Percentiles rank a stretch among this genome's conserved stretches.
Conservation (phyloP, 106 monocot genomes). For the Posidonia australis region DNA sequence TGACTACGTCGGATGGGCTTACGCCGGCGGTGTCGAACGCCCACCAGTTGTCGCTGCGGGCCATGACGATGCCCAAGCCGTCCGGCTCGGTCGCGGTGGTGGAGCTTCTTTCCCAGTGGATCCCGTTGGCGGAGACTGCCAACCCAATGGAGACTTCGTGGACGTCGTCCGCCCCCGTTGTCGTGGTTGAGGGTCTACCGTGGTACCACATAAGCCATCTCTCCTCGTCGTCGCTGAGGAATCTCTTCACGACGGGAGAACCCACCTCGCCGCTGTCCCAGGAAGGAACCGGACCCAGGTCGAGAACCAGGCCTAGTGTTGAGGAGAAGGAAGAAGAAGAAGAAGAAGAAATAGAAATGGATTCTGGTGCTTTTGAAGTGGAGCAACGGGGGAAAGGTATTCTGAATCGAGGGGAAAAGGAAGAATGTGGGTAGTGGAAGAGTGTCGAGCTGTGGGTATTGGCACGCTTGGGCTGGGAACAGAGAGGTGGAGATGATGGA, state of each 20-base stretch:
- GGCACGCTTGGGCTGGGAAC: too few species aligned
- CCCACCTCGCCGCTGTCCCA: conserved; percentile 29
- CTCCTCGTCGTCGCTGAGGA: conserved; percentile 22
- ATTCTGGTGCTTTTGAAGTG: too few species aligned
- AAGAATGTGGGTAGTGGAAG: too few species aligned
- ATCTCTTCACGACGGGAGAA: conserved; percentile 36
- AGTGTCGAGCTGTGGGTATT: too few species aligned
- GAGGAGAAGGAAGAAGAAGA: not conserved
- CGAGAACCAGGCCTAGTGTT: not conserved
- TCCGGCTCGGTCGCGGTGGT: not conserved
- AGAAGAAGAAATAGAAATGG: too few species aligned
- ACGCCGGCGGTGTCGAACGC: conserved; percentile 34
- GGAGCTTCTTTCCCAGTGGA: conserved; percentile 41
- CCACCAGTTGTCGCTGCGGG: conserved; percentile 28
- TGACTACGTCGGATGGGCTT: conserved; percentile 26
- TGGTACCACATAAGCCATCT: conserved; percentile 51
- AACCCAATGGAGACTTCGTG: conserved; percentile 17
- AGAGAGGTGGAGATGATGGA: too few species aligned
- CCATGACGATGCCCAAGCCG: conserved; percentile 4
- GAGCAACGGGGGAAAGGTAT: not conserved
- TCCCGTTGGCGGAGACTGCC: conserved; percentile 25
- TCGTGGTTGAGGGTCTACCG: not conserved
- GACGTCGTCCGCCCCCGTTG: too few species aligned
- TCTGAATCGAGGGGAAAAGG: too few species aligned
- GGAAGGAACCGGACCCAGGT: not conserved